Conservation (phyloP, 805 yeast genomes). For the Candida sakaeoensis region DNA sequence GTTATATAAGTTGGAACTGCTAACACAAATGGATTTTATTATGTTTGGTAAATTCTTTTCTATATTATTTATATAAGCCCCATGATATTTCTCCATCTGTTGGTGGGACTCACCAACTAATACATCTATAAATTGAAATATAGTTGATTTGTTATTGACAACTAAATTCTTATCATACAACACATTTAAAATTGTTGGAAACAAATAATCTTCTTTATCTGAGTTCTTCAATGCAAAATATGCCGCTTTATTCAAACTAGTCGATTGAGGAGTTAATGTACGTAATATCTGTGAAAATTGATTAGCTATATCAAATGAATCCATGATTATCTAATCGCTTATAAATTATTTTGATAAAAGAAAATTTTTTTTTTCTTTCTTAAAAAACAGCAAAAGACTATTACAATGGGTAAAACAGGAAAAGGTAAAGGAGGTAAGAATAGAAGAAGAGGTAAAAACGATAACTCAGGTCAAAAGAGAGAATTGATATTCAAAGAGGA, state of each 20-base stretch:
- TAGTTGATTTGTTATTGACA: slow-evolving; percentile 60
- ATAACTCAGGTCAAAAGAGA: slow-evolving; percentile 85
- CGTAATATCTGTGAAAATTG: slow-evolving; percentile 68
- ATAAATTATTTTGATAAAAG: neutral
- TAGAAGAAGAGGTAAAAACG: slow-evolving; percentile 99
- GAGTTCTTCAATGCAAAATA: slow-evolving; percentile 53
- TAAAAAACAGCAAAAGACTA: slow-evolving; percentile 1
- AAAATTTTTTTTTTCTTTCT: slow-evolving; percentile 2
- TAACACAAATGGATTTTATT: slow-evolving; percentile 28
- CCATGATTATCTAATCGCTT: slow-evolving; percentile 46
- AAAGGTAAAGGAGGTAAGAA: slow-evolving; percentile 88
- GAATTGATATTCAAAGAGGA: slow-evolving; percentile 90
- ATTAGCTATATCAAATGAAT: slow-evolving; percentile 81
- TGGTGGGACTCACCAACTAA: slow-evolving; percentile 40
- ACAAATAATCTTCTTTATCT: slow-evolving; percentile 65
- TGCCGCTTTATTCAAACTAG: slow-evolving; percentile 47
- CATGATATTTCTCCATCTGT: slow-evolving; percentile 28
- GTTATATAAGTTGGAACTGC: slow-evolving; percentile 34
- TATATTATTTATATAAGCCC: slow-evolving; percentile 35
- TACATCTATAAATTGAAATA: slow-evolving; percentile 69
- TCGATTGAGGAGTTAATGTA: slow-evolving; percentile 60
- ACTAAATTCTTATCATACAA: slow-evolving; percentile 45
- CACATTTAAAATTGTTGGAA: slow-evolving; percentile 62
- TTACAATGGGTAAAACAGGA: slow-evolving; percentile 66
- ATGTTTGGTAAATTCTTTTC: slow-evolving; percentile 33